Evolutionary conservation across 1,284 basidiomycete species (phyloP).

Genomic region (Cutaneotrichosporon sp.): DNA sequence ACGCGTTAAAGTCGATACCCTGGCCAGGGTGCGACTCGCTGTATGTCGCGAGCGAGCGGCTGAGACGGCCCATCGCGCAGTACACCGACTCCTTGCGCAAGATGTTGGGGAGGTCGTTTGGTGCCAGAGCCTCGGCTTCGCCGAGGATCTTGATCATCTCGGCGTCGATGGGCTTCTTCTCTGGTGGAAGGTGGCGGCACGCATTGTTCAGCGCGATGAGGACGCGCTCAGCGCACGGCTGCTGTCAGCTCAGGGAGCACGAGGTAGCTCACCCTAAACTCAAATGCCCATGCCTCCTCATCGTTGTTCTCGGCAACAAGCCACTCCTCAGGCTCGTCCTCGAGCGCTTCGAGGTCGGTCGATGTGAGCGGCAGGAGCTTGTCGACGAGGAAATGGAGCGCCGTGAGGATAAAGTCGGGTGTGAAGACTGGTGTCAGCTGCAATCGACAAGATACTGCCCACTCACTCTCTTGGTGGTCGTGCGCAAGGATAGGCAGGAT

Average conservation of each 20-base stretch:
- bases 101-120: slow-evolving; percentile 58
- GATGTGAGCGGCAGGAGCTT: slow-evolving; percentile 76
- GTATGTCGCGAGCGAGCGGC: slow-evolving; percentile 53
- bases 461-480: slow-evolving; percentile 43
- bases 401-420: slow-evolving; percentile 67
- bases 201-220: slow-evolving; percentile 71
- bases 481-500: slow-evolving; percentile 44
- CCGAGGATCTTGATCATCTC: slow-evolving; percentile 60
- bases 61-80: slow-evolving; percentile 78
- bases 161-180: slow-evolving; percentile 57
- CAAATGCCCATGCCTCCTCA: slow-evolving; percentile 84
- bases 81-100: slow-evolving; percentile 81
- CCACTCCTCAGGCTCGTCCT: slow-evolving; percentile 84
- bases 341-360: slow-evolving; percentile 69
- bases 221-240: slow-evolving; percentile 81
- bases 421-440: slow-evolving; percentile 57
- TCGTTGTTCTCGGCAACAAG: slow-evolving; percentile 69
- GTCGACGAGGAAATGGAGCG: slow-evolving; percentile 69
- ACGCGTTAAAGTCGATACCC: slow-evolving; percentile 38
- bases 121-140: slow-evolving; percentile 50
- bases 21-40: slow-evolving; percentile 7
- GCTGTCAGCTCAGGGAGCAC: slow-evolving; percentile 2
- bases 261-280: slow-evolving; percentile 68
- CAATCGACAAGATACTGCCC: not conserved
- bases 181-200: slow-evolving; percentile 57